Evolutionary conservation across 306 rosid genomes (phyloP).

Genomic region (Quercus alba): DNA sequence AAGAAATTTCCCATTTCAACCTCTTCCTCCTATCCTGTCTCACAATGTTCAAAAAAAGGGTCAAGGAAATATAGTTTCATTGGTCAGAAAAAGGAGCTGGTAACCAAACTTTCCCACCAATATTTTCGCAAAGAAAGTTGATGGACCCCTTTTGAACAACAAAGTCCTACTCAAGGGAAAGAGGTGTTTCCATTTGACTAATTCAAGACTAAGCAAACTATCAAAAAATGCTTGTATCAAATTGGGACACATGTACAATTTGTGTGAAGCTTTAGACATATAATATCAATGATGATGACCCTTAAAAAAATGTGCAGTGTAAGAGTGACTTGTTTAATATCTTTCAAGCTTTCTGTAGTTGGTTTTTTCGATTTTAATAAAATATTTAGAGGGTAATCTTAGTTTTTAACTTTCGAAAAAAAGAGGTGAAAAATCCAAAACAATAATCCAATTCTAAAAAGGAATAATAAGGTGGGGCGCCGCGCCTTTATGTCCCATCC

Average conservation of each 20-base stretch:
- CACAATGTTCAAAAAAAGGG: slow-evolving; percentile 23
- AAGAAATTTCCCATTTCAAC: slow-evolving; percentile 7
- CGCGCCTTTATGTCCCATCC: slow-evolving; percentile 61
- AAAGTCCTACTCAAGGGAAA: slow-evolving; percentile 43
- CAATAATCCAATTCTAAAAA: slow-evolving; percentile 26
- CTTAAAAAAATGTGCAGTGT: too few relatives aligned
- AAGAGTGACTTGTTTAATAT: slow-evolving; percentile 18
- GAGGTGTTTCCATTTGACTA: slow-evolving; percentile 49
- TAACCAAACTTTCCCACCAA: slow-evolving; percentile 88
- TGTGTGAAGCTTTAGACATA: background rate
- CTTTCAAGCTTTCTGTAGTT: background rate
- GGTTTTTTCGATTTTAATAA: background rate
- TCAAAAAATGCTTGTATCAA: too few relatives aligned
- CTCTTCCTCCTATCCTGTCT: background rate
- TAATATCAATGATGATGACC: background rate
- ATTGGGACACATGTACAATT: slow-evolving; percentile 26
- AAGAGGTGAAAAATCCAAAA: slow-evolving; percentile 30
- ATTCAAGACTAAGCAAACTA: slow-evolving; percentile 33
- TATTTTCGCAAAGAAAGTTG: slow-evolving; percentile 41
- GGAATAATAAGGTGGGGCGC: slow-evolving; percentile 43
- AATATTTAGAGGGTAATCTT: background rate
- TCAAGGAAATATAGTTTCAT: slow-evolving; percentile 29
- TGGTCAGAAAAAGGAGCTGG: slow-evolving; percentile 80
- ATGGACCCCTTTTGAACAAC: slow-evolving; percentile 38
- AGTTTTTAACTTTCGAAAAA: slow-evolving; percentile 34